A percentile compares a stretch with the other conserved stretches of the same genome.
phyloP scores from a whole-genome alignment of 1,284 basidiomycete genomes.

The Melampsora medusae region DNA sequence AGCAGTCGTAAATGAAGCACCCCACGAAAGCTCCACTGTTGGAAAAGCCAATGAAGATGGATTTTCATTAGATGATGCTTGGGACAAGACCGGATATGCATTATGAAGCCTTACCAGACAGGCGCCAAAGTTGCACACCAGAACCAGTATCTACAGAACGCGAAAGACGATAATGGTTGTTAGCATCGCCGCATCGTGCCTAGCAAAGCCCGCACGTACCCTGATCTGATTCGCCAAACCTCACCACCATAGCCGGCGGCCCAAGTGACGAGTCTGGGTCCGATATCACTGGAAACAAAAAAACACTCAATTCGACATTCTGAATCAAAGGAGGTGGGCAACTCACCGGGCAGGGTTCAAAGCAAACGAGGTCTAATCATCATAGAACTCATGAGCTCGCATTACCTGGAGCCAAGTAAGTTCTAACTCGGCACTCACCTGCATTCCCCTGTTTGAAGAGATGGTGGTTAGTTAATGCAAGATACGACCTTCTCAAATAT shows the following conservation, averaged over 20 bases:
- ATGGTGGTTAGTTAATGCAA: neutral
- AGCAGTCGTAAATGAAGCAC: slow-evolving; percentile 4
- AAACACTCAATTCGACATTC: neutral
- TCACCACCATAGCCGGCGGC: slow-evolving; percentile 20
- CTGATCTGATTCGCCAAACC: slow-evolving; percentile 15
- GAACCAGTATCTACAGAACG: neutral
- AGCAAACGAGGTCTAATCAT: slow-evolving; percentile 29
- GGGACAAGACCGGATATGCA: too few relatives aligned
- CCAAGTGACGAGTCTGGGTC: slow-evolving; percentile 25
- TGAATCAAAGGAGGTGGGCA: neutral
- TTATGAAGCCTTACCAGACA: neutral
- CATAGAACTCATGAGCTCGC: neutral
- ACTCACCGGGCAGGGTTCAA: slow-evolving; percentile 34
- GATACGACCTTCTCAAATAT: neutral
- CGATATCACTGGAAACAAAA: slow-evolving; percentile 12
- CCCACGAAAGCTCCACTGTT: neutral
- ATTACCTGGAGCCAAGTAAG: neutral
- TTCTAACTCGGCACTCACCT: neutral
- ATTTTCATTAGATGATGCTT: neutral
- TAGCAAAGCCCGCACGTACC: neutral
- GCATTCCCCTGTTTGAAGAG: slow-evolving; percentile 17
- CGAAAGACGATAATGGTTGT: neutral
- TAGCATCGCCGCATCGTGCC: neutral
- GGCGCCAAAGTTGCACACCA: slow-evolving; percentile 11
- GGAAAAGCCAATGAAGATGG: neutral